Base-by-base conservation (phyloP, 257 asterid species). In the Penstemon newberryi region DNA sequence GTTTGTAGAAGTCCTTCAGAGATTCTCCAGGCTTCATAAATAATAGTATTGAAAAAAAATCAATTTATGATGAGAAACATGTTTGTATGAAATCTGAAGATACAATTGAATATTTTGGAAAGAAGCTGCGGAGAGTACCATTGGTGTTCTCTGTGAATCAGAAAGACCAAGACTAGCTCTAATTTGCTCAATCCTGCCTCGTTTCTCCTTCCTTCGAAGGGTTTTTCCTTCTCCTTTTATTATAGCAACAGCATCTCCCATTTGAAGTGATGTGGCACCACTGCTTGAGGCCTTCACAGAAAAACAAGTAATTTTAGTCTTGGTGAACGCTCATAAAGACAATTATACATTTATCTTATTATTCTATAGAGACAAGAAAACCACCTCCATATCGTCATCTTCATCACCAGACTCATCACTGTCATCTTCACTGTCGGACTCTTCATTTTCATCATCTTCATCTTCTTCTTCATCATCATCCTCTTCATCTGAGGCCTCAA, bases 141-240 rank as follows among this genome's bases (percentile, higher is more conserved):
- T 33, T 50, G 99, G 99, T 15, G 99, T 94, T 76, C 99, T 85
- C 76, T 94, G 97, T 19, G 96, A 82, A 82, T 94, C 99, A 74
- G 99, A 94, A 72, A 94, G 99, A 71, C 99, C 99, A 40, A 94
- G 95, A 74, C 96, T 91, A 58, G 86, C 96, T 82, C 99, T 87
- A 60, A 94, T 94, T 80, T 94, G 99, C 75, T 94, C 99, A 52
- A 91, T 91, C 83, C 96, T 80, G 62, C 72, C 80, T 71, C 85
- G 81, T 79, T 91, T 94, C 86, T 90, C 99, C 83, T 94, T 94
- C 80, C 99, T 91, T 7, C 92, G 82, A 69, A 94, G 87, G 44
- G 9, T 83, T 77, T 89, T 91, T 38, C 87, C 89, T 80, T 91
- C 95, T 62, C 99, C 99, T 63, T 79, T 90, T 52, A 94, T 83